Conservation (phyloP, 148 eudicot genomes). For the Vaccinium myrtillus region DNA sequence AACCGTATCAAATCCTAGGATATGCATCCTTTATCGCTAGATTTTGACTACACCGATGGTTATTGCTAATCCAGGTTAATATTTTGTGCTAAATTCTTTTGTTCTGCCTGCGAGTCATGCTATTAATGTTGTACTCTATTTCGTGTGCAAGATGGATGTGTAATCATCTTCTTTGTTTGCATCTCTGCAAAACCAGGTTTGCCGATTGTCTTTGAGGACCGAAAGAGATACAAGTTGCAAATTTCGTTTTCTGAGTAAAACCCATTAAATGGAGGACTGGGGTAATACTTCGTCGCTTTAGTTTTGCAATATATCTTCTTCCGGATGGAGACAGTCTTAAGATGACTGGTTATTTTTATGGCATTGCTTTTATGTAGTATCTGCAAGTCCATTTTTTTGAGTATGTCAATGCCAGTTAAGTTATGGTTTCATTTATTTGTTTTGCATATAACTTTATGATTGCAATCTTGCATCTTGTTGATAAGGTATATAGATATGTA, state of each 20-base stretch:
- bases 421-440: not conserved
- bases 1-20: too few species aligned
- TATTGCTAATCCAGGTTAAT: not conserved
- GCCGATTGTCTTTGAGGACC: not conserved
- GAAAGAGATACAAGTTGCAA: not conserved
- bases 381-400: not conserved
- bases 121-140: not conserved
- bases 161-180: not conserved
- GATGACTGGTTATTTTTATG: not conserved
- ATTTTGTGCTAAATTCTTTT: not conserved
- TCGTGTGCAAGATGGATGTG: not conserved
- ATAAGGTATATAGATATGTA: not conserved
- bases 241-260: not conserved
- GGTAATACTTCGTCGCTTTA: not conserved
- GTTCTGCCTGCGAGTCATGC: not conserved
- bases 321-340: not conserved
- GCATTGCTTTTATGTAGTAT: not conserved
- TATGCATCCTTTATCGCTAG: not conserved
- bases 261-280: slow-evolving; percentile 11
- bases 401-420: not conserved
- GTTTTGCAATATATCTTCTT: not conserved
- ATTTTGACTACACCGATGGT: not conserved
- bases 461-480: not conserved
- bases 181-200: not conserved
- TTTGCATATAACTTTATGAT: not conserved